Conservation (phyloP, 768 basidiomycete genomes). For the Dentipellis fragilis region DNA sequence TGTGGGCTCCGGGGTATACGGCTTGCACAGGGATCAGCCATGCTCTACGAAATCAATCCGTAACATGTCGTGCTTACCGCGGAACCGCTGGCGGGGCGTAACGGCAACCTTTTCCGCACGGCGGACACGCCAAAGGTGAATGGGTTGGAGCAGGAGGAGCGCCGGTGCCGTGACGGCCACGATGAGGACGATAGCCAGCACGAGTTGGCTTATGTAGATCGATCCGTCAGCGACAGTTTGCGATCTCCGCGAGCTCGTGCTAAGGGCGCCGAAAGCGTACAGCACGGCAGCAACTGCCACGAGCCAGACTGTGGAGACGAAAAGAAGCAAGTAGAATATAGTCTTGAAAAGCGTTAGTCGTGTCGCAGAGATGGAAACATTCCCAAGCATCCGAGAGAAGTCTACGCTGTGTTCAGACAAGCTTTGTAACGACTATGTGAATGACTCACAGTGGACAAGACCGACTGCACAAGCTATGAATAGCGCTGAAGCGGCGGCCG, state of each 20-base stretch:
- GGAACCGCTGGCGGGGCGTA: conserved; percentile 71
- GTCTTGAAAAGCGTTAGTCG: conserved; percentile 54
- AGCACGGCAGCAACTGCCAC: conserved; percentile 59
- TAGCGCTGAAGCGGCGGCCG: conserved; percentile 49
- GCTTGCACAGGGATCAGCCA: conserved; percentile 26
- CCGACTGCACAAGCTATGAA: conserved; percentile 47
- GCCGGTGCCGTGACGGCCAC: conserved; percentile 64
- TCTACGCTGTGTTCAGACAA: conserved; percentile 4
- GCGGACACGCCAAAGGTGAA: conserved; percentile 47
- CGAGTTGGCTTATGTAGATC: conserved; percentile 59
- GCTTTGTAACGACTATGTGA: not conserved
- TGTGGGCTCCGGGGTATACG: conserved; percentile 61
- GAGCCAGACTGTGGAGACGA: conserved; percentile 50
- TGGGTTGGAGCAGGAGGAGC: conserved; percentile 62
- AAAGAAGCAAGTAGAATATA: conserved; percentile 47
- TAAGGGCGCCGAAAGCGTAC: conserved; percentile 55
- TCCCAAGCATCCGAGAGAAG: conserved; percentile 27
- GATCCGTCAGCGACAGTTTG: conserved; percentile 54
- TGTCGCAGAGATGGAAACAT: conserved; percentile 52
- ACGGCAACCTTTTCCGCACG: conserved; percentile 47
- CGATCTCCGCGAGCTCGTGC: conserved; percentile 22
- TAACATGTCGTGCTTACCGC: conserved; percentile 37
- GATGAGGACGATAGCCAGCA: conserved; percentile 48
- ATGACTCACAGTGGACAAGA: conserved; percentile 45
- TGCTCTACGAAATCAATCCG: too few species aligned